phyloP scores from a whole-genome alignment of 768 basidiomycete species.

The Kwoniella shandongensis region DNA sequence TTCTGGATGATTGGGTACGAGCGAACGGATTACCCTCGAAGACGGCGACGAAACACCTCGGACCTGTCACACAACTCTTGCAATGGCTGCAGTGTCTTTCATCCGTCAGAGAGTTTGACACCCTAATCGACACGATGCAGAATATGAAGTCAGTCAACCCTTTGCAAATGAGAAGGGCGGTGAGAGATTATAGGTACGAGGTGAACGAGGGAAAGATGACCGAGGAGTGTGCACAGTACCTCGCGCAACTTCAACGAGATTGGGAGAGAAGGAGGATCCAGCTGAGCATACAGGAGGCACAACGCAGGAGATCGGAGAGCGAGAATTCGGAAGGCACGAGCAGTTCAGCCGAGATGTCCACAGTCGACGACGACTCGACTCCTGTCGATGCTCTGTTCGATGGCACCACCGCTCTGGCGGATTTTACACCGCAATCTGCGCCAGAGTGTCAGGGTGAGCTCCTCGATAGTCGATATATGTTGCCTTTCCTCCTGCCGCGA shows the following conservation, averaged over 20 bases:
- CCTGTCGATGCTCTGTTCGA: slow-evolving; percentile 80
- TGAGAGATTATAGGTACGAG: slow-evolving; percentile 82
- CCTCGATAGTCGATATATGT: slow-evolving; percentile 88
- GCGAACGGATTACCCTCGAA: slow-evolving; percentile 75
- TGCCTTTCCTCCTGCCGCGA: slow-evolving; percentile 79
- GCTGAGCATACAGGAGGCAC: slow-evolving; percentile 59
- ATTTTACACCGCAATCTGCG: slow-evolving; percentile 75
- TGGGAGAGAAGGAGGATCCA: slow-evolving; percentile 93
- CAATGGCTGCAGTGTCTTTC: slow-evolving; percentile 69
- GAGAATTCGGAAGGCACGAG: slow-evolving; percentile 60
- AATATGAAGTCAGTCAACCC: slow-evolving; percentile 84
- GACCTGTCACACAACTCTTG: slow-evolving; percentile 73
- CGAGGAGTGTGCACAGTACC: slow-evolving; percentile 91
- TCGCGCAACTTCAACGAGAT: slow-evolving; percentile 91
- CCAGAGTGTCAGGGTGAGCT: slow-evolving; percentile 85
- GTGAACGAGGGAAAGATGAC: slow-evolving; percentile 88
- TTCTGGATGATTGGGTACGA: slow-evolving; percentile 88
- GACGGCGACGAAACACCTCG: slow-evolving; percentile 71
- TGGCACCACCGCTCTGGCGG: slow-evolving; percentile 62
- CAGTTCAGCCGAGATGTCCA: slow-evolving; percentile 59
- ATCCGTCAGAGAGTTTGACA: slow-evolving; percentile 80
- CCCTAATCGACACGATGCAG: slow-evolving; percentile 86
- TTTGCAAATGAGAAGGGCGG: slow-evolving; percentile 91
- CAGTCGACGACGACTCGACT: slow-evolving; percentile 48
- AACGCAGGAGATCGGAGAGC: slow-evolving; percentile 62